These are phyloP conservation scores for Grosmannia serpens DNA, from an alignment of 2,329 filamentous ascomycete species.

Conservation along the genomic window DNA sequence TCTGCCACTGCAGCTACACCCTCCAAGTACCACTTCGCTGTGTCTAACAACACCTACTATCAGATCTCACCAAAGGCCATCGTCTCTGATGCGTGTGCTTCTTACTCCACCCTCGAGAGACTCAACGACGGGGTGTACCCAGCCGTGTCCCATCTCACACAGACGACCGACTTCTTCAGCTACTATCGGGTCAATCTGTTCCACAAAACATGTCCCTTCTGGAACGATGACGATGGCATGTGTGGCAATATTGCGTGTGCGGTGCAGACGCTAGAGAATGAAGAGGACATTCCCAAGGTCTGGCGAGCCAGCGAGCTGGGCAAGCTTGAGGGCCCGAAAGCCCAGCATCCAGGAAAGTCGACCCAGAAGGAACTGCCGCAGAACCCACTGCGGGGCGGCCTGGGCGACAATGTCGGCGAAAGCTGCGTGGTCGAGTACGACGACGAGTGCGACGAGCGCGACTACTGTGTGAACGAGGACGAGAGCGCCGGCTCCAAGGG, in stretches of 20 bases:
- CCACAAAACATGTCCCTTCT: constrained; percentile 91
- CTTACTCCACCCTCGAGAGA: constrained; percentile 78
- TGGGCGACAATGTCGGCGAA: constrained; percentile 83
- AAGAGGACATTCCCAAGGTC: constrained; percentile 82
- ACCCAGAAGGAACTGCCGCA: constrained; percentile 59
- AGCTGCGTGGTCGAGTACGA: constrained; percentile 96
- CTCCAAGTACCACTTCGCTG: constrained; percentile 13
- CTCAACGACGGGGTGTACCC: constrained; percentile 71
- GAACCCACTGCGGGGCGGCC: constrained; percentile 65
- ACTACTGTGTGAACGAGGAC: constrained; percentile 94
- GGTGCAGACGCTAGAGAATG: constrained; percentile 88
- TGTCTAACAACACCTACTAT: constrained; percentile 27
- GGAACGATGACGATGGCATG: constrained; percentile 85
- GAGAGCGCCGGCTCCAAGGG: constrained; percentile 78
- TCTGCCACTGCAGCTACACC: constrained; percentile 10
- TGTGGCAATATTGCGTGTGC: constrained; percentile 96
- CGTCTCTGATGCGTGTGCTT: constrained; percentile 88
- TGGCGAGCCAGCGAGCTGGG: constrained; percentile 89
- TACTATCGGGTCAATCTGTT: constrained; percentile 94
- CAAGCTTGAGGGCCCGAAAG: constrained; percentile 82
- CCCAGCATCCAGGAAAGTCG: constrained; percentile 72
- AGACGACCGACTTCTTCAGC: constrained; percentile 91
- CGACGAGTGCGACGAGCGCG: constrained; percentile 90
- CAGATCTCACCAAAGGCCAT: constrained; percentile 83
- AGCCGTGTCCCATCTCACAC: constrained; percentile 67